Evolutionary conservation across 768 basidiomycete species (phyloP).

Genomic region (Kwoniella mangroviensis): DNA sequence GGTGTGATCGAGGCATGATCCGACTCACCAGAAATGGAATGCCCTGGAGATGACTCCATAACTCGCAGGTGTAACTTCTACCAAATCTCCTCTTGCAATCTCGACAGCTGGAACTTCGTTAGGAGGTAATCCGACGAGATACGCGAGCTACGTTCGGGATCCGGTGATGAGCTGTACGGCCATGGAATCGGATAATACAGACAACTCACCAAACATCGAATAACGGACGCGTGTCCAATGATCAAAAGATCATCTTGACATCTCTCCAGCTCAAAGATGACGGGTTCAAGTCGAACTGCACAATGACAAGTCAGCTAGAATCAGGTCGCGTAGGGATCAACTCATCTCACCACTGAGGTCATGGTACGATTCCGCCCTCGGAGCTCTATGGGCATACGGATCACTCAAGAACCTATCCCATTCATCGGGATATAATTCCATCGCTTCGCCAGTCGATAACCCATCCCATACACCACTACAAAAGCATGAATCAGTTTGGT

Average conservation of each 20-base stretch:
- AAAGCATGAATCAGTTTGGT: background rate
- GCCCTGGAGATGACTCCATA: slow-evolving; percentile 84
- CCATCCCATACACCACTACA: slow-evolving; percentile 80
- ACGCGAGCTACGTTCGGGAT: slow-evolving; percentile 63
- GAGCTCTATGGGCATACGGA: slow-evolving; percentile 89
- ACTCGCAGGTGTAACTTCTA: slow-evolving; percentile 66
- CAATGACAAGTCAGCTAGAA: slow-evolving; percentile 2
- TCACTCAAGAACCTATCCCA: slow-evolving; percentile 91
- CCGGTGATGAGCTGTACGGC: background rate
- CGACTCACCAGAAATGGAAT: slow-evolving; percentile 59
- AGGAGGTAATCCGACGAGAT: slow-evolving; percentile 76
- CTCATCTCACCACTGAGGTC: slow-evolving; percentile 63
- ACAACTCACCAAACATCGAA: slow-evolving; percentile 73
- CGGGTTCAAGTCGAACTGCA: slow-evolving; percentile 90
- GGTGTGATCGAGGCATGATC: no score
- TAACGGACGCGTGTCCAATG: slow-evolving; percentile 95
- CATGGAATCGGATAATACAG: no score
- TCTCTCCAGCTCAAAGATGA: slow-evolving; percentile 89
- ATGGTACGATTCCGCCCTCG: slow-evolving; percentile 95
- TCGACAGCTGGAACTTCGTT: slow-evolving; percentile 97
- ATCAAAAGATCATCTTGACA: slow-evolving; percentile 93
- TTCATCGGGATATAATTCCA: slow-evolving; percentile 87
- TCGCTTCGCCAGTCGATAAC: slow-evolving; percentile 83
- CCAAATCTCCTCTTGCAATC: slow-evolving; percentile 92
- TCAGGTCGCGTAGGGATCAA: background rate